Conservation (phyloP, 345 rosid species). For the Acer saccharum region DNA sequence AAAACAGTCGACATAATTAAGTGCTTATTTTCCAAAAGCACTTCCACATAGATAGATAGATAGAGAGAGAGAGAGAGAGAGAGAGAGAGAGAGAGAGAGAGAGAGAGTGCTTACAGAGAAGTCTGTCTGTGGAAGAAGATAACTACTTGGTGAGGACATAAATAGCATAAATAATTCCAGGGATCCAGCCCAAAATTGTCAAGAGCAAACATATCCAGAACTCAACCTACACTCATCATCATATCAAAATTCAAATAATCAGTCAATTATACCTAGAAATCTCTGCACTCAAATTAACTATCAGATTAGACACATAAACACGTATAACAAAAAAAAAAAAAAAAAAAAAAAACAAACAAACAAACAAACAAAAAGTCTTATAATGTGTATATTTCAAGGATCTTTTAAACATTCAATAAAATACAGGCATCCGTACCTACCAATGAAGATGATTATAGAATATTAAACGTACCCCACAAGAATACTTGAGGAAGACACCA, state of each 20-base stretch:
- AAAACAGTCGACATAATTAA: not conserved
- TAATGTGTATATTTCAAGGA: no score
- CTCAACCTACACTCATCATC: slow-evolving; percentile 45
- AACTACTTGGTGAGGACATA: slow-evolving; percentile 58
- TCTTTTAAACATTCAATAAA: no score
- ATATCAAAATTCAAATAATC: not conserved
- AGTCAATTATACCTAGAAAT: slow-evolving; percentile 86
- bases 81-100: not conserved
- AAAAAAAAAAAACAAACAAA: no score
- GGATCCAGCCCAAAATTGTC: slow-evolving; percentile 68
- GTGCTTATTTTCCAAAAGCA: not conserved
- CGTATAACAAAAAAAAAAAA: no score
- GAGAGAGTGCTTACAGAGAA: slow-evolving; percentile 8
- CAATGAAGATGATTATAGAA: not conserved
- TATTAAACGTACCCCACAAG: slow-evolving; percentile 51
- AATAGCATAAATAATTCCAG: slow-evolving; percentile 81
- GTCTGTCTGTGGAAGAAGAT: not conserved
- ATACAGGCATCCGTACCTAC: no score
- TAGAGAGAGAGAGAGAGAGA: not conserved
- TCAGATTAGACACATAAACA: not conserved
- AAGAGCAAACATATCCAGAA: slow-evolving; percentile 89
- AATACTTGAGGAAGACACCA: slow-evolving; percentile 84
- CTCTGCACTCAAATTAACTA: slow-evolving; percentile 36
- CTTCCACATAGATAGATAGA: not conserved
- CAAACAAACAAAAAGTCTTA: no score